A percentile compares a stretch with the other conserved stretches of the same genome.
Conservation (phyloP, 1,139 yeast species). For the Yamadazyma atmosphaerica region DNA sequence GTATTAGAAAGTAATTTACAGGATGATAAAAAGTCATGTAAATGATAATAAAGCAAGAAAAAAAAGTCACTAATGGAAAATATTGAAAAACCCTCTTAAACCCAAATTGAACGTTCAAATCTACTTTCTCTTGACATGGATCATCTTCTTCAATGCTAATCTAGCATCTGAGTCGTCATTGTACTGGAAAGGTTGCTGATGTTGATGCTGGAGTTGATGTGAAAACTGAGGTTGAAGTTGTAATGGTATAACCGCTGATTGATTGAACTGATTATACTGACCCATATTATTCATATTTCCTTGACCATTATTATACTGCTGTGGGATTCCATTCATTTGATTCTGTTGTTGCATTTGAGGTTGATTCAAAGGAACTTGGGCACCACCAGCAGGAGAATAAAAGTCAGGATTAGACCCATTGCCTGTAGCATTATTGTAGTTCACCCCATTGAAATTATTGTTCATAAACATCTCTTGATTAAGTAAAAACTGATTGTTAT, state of each 20-base stretch:
- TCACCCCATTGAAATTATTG: slow-evolving; percentile 6
- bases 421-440: slow-evolving; percentile 4
- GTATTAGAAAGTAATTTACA: slow-evolving; percentile 2
- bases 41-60: not conserved
- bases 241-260: slow-evolving; percentile 3
- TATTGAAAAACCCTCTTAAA: too few species aligned
- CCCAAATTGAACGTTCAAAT: too few species aligned
- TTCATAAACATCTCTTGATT: slow-evolving; percentile 33
- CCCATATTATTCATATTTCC: not conserved
- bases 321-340: not conserved
- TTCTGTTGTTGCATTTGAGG: slow-evolving; percentile 1
- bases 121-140: slow-evolving; percentile 33
- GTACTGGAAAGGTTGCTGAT: slow-evolving; percentile 5
- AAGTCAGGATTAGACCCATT: slow-evolving; percentile 4
- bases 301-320: slow-evolving; percentile 1
- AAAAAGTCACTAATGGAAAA: not conserved
- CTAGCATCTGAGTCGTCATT: slow-evolving; percentile 44
- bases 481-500: slow-evolving; percentile 24
- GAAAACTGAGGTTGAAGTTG: slow-evolving; percentile 6
- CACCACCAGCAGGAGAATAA: slow-evolving; percentile 5
- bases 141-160: slow-evolving; percentile 41
- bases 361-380: slow-evolving; percentile 1
- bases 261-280: not conserved
- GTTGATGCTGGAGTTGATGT: slow-evolving; percentile 13
- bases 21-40: not conserved